These are phyloP conservation scores for Calonectria honghensis DNA, from an alignment of 2,329 filamentous ascomycete species.

Conservation along the genomic window DNA sequence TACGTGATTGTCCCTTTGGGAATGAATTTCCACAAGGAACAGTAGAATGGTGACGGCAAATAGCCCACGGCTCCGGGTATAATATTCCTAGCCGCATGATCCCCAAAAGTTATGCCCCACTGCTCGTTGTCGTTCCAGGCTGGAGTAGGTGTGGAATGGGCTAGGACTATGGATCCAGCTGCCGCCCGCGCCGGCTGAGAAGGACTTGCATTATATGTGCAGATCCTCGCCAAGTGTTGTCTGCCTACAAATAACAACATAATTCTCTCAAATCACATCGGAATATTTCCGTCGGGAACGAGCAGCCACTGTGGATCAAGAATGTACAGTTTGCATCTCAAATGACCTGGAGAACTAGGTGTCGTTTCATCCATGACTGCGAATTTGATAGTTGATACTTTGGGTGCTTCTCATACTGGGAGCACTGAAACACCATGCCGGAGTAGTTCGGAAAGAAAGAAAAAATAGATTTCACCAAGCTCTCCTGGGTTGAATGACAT, in stretches of 20 bases:
- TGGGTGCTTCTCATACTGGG: neutral
- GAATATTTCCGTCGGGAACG: conserved; percentile 18
- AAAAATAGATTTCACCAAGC: neutral
- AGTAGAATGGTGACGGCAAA: neutral
- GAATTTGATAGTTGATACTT: neutral
- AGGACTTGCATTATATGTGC: conserved; percentile 7
- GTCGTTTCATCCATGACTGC: neutral
- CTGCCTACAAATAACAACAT: conserved; percentile 14
- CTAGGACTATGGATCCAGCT: neutral
- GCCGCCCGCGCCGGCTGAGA: neutral
- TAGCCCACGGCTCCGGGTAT: neutral
- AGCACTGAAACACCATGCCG: neutral
- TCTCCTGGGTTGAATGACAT: neutral
- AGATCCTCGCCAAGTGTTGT: conserved; percentile 6
- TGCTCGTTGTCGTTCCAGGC: conserved; percentile 16
- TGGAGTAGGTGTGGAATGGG: neutral
- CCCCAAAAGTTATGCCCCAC: conserved; percentile 14
- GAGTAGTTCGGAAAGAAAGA: neutral
- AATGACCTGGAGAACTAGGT: conserved; percentile 8
- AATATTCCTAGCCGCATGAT: conserved; percentile 15
- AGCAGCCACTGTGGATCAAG: too few species aligned
- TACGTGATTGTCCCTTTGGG: neutral
- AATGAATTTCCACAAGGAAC: neutral
- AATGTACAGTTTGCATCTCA: neutral
- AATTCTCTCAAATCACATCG: conserved; percentile 20